phyloP scores from a whole-genome alignment of 2,329 filamentous ascomycete species.

The Metarhizium humberi region DNA sequence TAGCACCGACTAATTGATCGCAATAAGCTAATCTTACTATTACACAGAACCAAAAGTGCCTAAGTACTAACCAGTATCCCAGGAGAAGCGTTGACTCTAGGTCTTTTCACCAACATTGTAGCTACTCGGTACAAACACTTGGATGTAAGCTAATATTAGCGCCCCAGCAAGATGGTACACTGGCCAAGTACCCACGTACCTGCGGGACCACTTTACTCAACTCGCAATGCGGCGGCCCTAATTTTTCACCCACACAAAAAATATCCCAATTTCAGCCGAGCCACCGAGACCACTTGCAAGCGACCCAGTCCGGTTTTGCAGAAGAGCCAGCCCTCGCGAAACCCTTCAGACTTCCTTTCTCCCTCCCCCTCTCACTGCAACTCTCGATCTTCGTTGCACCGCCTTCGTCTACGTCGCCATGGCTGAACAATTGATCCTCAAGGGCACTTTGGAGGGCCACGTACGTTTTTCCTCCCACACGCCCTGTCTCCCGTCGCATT shows the following conservation, averaged over 20 bases:
- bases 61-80: no score
- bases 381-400: constrained; percentile 23
- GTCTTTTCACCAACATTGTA: no score
- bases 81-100: no score
- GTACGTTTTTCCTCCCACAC: constrained; percentile 37
- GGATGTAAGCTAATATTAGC: no score
- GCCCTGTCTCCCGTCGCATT: not conserved
- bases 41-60: no score
- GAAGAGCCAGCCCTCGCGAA: constrained; percentile 16
- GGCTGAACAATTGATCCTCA: constrained; percentile 92
- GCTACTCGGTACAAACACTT: not conserved
- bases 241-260: constrained; percentile 44
- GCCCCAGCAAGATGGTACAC: constrained; percentile 8
- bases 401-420: constrained; percentile 46
- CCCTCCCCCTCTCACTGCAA: constrained; percentile 24
- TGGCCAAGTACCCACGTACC: constrained; percentile 1
- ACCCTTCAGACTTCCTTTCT: constrained; percentile 21
- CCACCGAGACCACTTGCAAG: constrained; percentile 7
- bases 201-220: not conserved
- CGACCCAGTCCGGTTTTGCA: constrained; percentile 14
- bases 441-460: constrained; percentile 97
- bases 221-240: constrained; percentile 28
- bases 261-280: constrained; percentile 30
- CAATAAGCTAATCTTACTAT: not conserved
- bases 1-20: no score